These are phyloP conservation scores for Macrolepiota dolichaula DNA, from an alignment of 768 basidiomycete species.

Conservation along the genomic window DNA sequence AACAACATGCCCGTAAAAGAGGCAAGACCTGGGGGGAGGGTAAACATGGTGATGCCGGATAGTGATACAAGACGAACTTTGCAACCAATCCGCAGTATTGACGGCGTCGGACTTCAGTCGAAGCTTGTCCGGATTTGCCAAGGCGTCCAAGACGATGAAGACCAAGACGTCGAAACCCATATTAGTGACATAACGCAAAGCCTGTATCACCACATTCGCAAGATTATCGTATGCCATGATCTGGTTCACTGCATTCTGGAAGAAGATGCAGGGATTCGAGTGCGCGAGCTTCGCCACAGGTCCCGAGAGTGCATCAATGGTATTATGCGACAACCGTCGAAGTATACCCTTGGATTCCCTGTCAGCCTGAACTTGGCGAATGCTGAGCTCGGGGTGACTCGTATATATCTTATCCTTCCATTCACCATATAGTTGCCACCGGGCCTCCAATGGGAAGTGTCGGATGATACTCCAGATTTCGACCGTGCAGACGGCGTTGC, in stretches of 20 bases:
- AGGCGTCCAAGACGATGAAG: constrained; percentile 81
- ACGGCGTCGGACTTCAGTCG: constrained; percentile 91
- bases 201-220: constrained; percentile 85
- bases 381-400: constrained; percentile 73
- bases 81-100: constrained; percentile 87
- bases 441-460: constrained; percentile 70
- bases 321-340: constrained; percentile 81
- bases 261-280: constrained; percentile 90
- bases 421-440: constrained; percentile 94
- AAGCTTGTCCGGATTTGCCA: constrained; percentile 78
- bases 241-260: constrained; percentile 85
- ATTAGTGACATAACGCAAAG: constrained; percentile 82
- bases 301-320: constrained; percentile 80
- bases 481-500: constrained; percentile 84
- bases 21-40: constrained; percentile 64
- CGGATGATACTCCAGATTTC: constrained; percentile 92
- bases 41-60: constrained; percentile 1
- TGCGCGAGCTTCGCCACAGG: constrained; percentile 91
- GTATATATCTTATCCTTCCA: constrained; percentile 79
- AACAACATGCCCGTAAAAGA: constrained; percentile 93
- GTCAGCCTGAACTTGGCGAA: constrained; percentile 81
- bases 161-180: constrained; percentile 94
- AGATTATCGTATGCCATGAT: constrained; percentile 97
- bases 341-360: constrained; percentile 87
- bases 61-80: constrained; percentile 56